A percentile compares a stretch with the other conserved stretches of the same genome.
These are phyloP conservation scores for Cladosporium colombiae DNA, from an alignment of 2,329 filamentous ascomycete genomes.

Conservation along the genomic window DNA sequence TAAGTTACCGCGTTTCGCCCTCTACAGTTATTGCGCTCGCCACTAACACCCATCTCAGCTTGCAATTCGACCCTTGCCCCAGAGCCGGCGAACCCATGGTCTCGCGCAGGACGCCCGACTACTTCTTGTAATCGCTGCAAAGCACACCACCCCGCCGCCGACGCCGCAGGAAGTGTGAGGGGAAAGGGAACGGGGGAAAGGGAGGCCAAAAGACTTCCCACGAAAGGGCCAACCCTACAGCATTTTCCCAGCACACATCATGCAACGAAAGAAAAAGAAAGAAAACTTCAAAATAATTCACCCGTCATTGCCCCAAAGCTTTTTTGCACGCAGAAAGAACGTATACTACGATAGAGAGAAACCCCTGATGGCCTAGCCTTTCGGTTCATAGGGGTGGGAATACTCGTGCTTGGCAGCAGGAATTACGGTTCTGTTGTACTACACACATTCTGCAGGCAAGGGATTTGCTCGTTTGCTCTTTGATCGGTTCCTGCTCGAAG, in stretches of 20 bases:
- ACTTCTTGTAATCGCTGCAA: conserved; percentile 75
- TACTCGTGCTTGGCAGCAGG: background rate
- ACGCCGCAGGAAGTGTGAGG: conserved; percentile 21
- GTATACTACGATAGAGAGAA: background rate
- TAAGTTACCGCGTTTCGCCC: conserved; percentile 55
- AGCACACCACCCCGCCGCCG: background rate
- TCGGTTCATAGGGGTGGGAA: too few relatives aligned
- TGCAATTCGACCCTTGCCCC: conserved; percentile 98
- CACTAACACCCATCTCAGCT: conserved; percentile 57
- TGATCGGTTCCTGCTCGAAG: background rate
- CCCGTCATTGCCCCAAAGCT: background rate
- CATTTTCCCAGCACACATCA: conserved; percentile 1
- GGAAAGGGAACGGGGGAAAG: background rate
- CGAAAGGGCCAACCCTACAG: background rate
- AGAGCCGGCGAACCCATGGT: conserved; percentile 98
- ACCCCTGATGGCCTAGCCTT: background rate
- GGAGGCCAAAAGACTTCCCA: background rate
- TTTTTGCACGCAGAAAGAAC: too few relatives aligned
- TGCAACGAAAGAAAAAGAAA: conserved; percentile 5
- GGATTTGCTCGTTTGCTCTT: background rate
- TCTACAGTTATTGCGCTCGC: background rate
- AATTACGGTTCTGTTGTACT: background rate
- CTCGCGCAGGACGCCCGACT: conserved; percentile 89
- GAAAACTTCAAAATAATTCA: background rate
- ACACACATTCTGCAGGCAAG: background rate